A percentile compares a stretch with the other conserved stretches of the same genome.
Conservation (phyloP, 148 eudicot species). For the Salicornia ramosissima region DNA sequence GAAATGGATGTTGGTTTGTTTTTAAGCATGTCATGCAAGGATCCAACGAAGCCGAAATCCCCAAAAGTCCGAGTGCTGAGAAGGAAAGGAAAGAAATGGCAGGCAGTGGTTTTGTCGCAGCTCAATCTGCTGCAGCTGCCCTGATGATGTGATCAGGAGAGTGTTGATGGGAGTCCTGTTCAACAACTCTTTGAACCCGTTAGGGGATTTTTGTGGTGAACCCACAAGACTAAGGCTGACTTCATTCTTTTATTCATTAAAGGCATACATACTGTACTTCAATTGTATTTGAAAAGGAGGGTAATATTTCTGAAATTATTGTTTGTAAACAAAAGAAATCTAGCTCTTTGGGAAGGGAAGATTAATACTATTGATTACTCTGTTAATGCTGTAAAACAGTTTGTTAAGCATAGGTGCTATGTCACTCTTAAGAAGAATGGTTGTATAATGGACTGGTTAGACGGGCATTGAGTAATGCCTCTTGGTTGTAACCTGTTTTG, state of each 20-base stretch:
- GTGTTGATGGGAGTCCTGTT: slow-evolving; percentile 24
- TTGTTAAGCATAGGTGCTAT: too few relatives aligned
- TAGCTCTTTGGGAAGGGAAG: too few relatives aligned
- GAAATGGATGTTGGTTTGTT: too few relatives aligned
- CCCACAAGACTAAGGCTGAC: neutral
- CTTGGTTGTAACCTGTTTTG: too few relatives aligned
- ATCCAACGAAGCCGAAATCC: slow-evolving; percentile 64
- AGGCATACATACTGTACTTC: neutral
- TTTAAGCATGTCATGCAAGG: slow-evolving; percentile 62
- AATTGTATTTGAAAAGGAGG: slow-evolving; percentile 16
- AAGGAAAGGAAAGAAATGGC: slow-evolving; percentile 44
- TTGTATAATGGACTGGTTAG: too few relatives aligned
- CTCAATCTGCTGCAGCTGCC: slow-evolving; percentile 46
- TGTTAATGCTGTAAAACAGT: too few relatives aligned
- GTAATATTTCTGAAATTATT: neutral
- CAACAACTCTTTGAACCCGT: slow-evolving; percentile 60
- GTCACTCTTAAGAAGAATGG: too few relatives aligned
- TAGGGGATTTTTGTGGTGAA: neutral
- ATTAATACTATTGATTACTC: too few relatives aligned
- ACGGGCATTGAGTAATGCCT: too few relatives aligned
- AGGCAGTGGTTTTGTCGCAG: slow-evolving; percentile 24
- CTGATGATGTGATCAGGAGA: slow-evolving; percentile 60
- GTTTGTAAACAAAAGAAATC: too few relatives aligned
- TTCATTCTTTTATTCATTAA: slow-evolving; percentile 3
- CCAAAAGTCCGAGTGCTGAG: slow-evolving; percentile 56